These are phyloP conservation scores for Fusarium tuaranense DNA, from an alignment of 2,329 filamentous ascomycete genomes.

Conservation along the genomic window DNA sequence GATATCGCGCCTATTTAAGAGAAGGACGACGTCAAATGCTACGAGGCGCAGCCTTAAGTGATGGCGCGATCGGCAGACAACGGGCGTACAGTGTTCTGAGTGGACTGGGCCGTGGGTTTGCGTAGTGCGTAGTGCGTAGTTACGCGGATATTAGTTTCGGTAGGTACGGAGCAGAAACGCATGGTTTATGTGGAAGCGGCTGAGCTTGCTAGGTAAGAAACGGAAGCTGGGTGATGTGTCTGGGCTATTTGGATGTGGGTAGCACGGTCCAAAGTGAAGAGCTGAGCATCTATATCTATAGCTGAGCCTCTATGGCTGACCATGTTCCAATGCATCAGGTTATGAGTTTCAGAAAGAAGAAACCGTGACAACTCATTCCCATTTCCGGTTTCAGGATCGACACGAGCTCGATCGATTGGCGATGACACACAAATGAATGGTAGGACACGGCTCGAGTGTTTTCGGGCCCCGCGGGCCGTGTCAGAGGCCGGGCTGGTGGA, in stretches of 20 bases:
- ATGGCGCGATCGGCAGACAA: conserved; percentile 8
- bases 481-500: not conserved
- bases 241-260: not conserved
- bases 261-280: not conserved
- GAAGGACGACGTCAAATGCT: not conserved
- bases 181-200: not conserved
- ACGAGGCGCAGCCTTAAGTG: conserved; percentile 20
- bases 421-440: not conserved
- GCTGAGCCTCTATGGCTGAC: not conserved
- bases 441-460: not conserved
- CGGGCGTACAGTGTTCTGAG: not conserved
- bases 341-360: not conserved
- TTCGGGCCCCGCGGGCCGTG: not conserved
- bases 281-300: not conserved
- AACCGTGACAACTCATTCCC: not conserved
- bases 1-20: not conserved
- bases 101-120: not conserved
- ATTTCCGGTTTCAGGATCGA: not conserved
- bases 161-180: not conserved
- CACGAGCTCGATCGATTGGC: not conserved
- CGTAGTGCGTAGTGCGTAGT: not conserved
- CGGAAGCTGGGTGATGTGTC: not conserved
- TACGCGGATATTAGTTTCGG: not conserved
- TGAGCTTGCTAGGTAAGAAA: not conserved
- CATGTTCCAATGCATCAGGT: not conserved